Percentiles rank a stretch among this genome's conserved stretches.
phyloP scores from a whole-genome alignment of 176 grass and related monocot genomes.

The barley (Hordeum vulgare) region MorexV3_pseudomolecules_assembly NC_058519.1:620215641-620216140 shows the following conservation, averaged over 20 bases:
- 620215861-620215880: background rate
- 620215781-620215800: background rate
- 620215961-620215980: background rate
- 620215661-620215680: accelerated
- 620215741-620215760: accelerated
- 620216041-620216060: too few relatives aligned
- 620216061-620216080: background rate
- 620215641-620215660: background rate
- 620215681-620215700: background rate
- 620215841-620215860: background rate
- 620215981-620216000: accelerated
- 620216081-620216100: background rate
- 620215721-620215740: too few relatives aligned
- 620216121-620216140: too few relatives aligned
- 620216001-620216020: background rate
- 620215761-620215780: background rate
- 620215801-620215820: background rate
- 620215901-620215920: background rate
- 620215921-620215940: accelerated
- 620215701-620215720: too few relatives aligned
- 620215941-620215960: background rate
- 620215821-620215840: accelerated
- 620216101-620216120: background rate
- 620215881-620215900: background rate
- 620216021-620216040: background rate